Evolutionary conservation across 2,329 filamentous ascomycete species (phyloP).

Genomic region (Fusarium multiceps): DNA sequence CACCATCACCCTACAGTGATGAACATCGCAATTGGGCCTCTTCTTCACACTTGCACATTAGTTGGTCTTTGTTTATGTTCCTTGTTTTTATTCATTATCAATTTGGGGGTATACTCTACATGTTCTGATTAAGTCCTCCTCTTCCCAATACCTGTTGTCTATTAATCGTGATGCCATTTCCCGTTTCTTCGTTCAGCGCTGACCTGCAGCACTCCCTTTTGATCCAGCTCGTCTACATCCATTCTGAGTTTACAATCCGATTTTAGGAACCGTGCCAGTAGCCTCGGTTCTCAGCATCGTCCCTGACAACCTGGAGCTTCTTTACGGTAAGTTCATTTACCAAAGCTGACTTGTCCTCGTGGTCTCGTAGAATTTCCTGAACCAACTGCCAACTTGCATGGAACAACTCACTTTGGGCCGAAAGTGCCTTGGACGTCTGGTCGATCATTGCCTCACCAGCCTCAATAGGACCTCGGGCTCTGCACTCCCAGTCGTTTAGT

Average conservation of each 20-base stretch:
- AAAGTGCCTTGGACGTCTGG: neutral
- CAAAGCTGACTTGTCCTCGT: neutral
- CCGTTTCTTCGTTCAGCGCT: neutral
- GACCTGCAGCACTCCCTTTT: neutral
- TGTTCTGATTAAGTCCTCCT: neutral
- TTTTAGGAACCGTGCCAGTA: neutral
- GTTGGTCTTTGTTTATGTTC: neutral
- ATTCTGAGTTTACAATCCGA: neutral
- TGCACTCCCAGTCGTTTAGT: conserved; percentile 34
- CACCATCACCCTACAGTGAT: neutral
- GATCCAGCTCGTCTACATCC: neutral
- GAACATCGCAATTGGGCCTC: too few species aligned
- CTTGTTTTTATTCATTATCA: neutral
- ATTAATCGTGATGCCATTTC: neutral
- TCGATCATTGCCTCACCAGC: neutral
- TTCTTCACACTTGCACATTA: neutral
- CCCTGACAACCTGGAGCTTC: neutral
- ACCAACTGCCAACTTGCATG: conserved; percentile 7
- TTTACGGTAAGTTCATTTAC: neutral
- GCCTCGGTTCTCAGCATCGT: neutral
- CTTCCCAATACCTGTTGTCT: neutral
- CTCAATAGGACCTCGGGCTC: neutral
- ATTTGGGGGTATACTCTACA: neutral
- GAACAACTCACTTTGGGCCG: conserved; percentile 17
- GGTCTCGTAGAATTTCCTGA: neutral